Base-by-base conservation (phyloP, 2,329 filamentous ascomycete species). In the Aspergillus neotritici region DNA sequence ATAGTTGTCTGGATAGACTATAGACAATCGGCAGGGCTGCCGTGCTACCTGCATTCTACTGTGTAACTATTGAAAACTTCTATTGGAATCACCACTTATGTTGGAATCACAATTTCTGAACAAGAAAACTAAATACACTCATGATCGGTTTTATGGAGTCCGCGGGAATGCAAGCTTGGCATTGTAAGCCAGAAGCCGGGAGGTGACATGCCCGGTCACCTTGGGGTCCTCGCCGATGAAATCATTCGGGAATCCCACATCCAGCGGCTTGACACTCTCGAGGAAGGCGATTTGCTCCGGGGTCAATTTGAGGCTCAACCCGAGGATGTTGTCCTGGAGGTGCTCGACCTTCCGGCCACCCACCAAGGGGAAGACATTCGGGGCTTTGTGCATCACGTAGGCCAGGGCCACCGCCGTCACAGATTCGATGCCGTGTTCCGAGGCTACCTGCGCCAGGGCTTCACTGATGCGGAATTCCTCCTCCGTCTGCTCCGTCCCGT, bases 281-380 rank as follows among this genome's bases (percentile, higher is more conserved):
- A 89, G 80, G 52, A 81, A 75, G 31, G 77, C 65, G 17, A 90
- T 77, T 34, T 90, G 82, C 46, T 83, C 73, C 0, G 71, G 60
- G 0, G 68, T 75, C 30, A 90, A 67, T 42, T 74, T 66, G 33
- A 59, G 55, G 31, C 47, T 52, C 47, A 60, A 37, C 11, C 54
- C 56, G 33, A 52, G 48, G 16, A 59, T 59, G 31, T 59, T 59
- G 37, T 59, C 56, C n/a, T 54, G 46, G 28, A 90, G 66, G 59
- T 89, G 84, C 40, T 83, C 78, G 11, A 86, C 62, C 55, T 82
- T 87, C 13, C 84, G 76, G 0, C 83, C 82, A 9, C 85, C 84
- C 7, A 88, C 72, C 36, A 89, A 80, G 2, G 86, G 86, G 60
- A 87, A 87, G 11, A 88, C 82, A 53, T 86, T 80, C 0, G 84